phyloP scores from a whole-genome alignment of 2,329 filamentous ascomycete genomes.

The Anisogramma anomala region DNA sequence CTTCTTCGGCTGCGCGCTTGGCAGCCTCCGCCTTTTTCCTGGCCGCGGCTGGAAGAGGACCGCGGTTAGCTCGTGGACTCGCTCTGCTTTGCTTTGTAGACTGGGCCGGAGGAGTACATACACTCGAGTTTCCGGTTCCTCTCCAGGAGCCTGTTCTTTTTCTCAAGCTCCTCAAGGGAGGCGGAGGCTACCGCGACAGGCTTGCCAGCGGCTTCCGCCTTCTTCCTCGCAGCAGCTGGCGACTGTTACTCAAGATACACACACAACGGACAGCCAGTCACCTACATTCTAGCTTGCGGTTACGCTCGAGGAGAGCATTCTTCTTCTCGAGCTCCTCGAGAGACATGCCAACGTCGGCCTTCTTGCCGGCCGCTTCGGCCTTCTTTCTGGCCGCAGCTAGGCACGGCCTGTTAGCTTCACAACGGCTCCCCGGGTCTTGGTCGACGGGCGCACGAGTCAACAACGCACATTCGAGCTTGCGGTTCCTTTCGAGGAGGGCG shows the following conservation, averaged over 20 bases:
- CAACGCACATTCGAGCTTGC: conserved; percentile 5
- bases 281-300: neutral
- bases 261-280: neutral
- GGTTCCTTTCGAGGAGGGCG: conserved; percentile 2
- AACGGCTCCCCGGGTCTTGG: neutral
- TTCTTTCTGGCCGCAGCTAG: conserved; percentile 6
- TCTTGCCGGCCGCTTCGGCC: conserved; percentile 4
- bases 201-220: neutral
- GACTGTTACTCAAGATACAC: neutral
- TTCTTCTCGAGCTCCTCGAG: neutral
- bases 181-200: neutral
- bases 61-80: neutral
- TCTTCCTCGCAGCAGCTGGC: neutral
- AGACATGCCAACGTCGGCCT: neutral
- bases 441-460: neutral
- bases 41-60: neutral
- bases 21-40: neutral
- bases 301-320: neutral
- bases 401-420: neutral
- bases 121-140: neutral
- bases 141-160: neutral
- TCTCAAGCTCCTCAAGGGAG: neutral
- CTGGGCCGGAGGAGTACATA: neutral
- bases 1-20: neutral
- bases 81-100: too few relatives aligned